phyloP scores from a whole-genome alignment of 495 filamentous ascomycete genomes.

The Darksidea phi region DNA sequence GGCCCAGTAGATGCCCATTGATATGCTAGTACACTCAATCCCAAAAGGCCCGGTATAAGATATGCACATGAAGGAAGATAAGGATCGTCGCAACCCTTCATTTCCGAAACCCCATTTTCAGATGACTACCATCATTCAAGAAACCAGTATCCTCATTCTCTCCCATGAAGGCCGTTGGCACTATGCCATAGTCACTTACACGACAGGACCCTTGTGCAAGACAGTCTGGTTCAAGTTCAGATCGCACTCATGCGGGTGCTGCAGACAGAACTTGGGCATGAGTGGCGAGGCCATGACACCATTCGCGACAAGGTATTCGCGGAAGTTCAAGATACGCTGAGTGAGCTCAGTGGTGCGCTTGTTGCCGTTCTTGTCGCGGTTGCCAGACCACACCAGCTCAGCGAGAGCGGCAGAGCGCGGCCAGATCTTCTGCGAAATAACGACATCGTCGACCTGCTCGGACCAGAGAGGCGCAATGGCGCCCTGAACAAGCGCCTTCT shows the following conservation, averaged over 20 bases:
- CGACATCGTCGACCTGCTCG: conserved; percentile 56
- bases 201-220: conserved; percentile 19
- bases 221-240: conserved; percentile 52
- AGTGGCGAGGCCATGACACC: conserved; percentile 51
- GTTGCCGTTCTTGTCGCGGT: conserved; percentile 48
- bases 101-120: too few relatives aligned
- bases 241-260: conserved; percentile 59
- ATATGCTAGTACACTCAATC: too few relatives aligned
- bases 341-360: conserved; percentile 55
- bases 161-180: too few relatives aligned
- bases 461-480: conserved; percentile 55
- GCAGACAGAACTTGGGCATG: conserved; percentile 56
- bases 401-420: conserved; percentile 56
- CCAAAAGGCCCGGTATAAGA: too few relatives aligned
- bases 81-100: too few relatives aligned
- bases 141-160: too few relatives aligned
- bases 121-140: too few relatives aligned
- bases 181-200: not conserved
- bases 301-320: conserved; percentile 57
- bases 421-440: conserved; percentile 53
- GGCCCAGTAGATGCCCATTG: too few relatives aligned
- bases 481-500: conserved; percentile 52
- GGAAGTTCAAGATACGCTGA: conserved; percentile 58
- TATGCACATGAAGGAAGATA: too few relatives aligned
- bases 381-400: conserved; percentile 57